These are phyloP conservation scores for Aristolochia californica DNA, from an alignment of 164 flowering plant species.

Conservation along the genomic window DNA sequence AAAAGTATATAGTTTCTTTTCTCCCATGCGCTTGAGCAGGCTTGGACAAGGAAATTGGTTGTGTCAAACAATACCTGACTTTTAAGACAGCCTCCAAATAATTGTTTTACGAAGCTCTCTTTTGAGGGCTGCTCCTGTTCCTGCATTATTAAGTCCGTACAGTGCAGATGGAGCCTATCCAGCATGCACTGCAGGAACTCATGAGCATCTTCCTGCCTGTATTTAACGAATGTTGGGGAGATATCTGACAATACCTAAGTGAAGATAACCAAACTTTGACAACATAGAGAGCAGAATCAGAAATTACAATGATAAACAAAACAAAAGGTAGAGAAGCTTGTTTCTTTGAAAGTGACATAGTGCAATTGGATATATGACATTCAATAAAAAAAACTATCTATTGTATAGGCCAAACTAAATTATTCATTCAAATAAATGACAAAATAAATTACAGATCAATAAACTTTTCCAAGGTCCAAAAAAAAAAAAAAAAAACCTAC, in stretches of 20 bases:
- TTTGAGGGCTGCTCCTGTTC: conserved; percentile 6
- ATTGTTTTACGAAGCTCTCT: conserved; percentile 36
- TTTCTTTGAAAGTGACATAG: background rate
- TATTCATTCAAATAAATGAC: too few species aligned
- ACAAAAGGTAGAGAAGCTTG: too few species aligned
- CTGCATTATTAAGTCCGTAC: conserved; percentile 9
- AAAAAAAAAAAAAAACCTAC: too few species aligned
- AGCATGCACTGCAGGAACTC: conserved; percentile 76
- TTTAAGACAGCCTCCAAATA: conserved; percentile 78
- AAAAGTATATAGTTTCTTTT: too few species aligned
- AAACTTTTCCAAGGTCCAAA: too few species aligned
- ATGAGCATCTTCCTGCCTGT: conserved; percentile 94
- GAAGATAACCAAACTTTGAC: background rate
- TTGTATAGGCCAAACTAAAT: too few species aligned
- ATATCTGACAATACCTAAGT: conserved; percentile 28
- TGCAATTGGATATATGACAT: background rate
- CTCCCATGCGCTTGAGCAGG: too few species aligned
- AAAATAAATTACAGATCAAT: too few species aligned
- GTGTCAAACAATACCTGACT: conserved; percentile 46
- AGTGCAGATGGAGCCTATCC: conserved; percentile 55
- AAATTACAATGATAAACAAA: background rate
- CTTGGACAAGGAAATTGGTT: too few species aligned
- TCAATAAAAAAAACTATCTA: background rate
- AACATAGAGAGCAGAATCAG: background rate
- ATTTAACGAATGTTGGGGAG: conserved; percentile 42